phyloP scores from a whole-genome alignment of 2,329 filamentous ascomycete genomes.

The Allantophomopsis lycopodina region DNA sequence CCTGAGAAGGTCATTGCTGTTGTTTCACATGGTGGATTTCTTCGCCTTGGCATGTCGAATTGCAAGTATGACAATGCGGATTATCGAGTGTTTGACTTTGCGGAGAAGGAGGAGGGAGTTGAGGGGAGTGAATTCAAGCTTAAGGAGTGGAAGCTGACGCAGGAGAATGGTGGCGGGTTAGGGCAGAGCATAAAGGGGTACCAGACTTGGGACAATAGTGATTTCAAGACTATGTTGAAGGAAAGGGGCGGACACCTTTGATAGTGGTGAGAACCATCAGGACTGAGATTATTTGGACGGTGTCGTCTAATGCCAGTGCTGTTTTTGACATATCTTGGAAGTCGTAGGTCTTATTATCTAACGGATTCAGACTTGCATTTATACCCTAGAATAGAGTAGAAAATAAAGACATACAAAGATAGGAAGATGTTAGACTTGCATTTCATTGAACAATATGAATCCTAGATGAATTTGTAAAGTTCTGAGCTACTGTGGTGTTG shows the following conservation, averaged over 20 bases:
- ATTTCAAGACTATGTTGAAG: slow-evolving; percentile 1
- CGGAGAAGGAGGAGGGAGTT: slow-evolving; percentile 1
- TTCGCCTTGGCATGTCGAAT: slow-evolving; percentile 12
- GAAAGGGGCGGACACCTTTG: not conserved
- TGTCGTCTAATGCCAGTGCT: too few species aligned
- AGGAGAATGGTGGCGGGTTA: slow-evolving; percentile 15
- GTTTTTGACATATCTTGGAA: too few species aligned
- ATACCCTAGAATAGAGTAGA: too few species aligned
- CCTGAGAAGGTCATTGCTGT: slow-evolving; percentile 19
- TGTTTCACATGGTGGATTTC: slow-evolving; percentile 16
- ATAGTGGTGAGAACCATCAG: too few species aligned
- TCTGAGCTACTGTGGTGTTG: too few species aligned
- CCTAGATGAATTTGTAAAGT: too few species aligned
- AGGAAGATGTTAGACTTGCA: too few species aligned
- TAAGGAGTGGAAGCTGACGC: slow-evolving; percentile 16
- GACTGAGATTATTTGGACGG: too few species aligned
- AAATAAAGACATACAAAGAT: too few species aligned
- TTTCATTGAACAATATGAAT: too few species aligned
- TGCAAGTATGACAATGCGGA: slow-evolving; percentile 17
- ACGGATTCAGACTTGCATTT: too few species aligned
- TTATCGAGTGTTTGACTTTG: slow-evolving; percentile 18
- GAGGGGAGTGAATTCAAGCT: slow-evolving; percentile 4
- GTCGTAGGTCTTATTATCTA: too few species aligned
- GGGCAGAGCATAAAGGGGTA: slow-evolving; percentile 13
- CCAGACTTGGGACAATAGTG: slow-evolving; percentile 1